Evolutionary conservation across 2,329 filamentous ascomycete genomes (phyloP), one percentile per base, ranked within the genome.

Genomic region (Cephalotrichum gorgonifer): DNA sequence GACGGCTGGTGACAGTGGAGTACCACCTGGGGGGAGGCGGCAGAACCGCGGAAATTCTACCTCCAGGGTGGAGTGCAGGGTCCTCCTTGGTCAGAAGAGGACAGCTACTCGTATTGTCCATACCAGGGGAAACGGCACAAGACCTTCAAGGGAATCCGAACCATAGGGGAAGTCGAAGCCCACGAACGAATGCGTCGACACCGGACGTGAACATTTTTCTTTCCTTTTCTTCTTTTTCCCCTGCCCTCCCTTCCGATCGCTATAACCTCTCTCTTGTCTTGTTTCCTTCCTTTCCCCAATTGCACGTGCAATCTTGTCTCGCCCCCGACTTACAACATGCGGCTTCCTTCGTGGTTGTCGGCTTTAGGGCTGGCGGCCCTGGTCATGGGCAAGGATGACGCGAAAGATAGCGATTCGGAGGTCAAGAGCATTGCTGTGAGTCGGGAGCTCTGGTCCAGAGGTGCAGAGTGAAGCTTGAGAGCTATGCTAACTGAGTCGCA

Each of bases 371-470:
- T 54, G 43, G 50, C 51, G 31, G 53, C 51, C 20, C 44, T 55
- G 50, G 38, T 35, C 7, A 28, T 50, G 30, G 42, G 39, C 22
- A 41, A 47, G 27, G 35, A 43, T 20, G 52, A 47, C 28, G 43
- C 48, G 25, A 43, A 31, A 30, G 30, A 47, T 30, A 44, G 47
- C n/a, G 53, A 54, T 4, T 28, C 38, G n/a, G 48, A 55, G 47
- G 53, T 55, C 43, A 52, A 52, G 48, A 55, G 52, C 41, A 55
- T 55, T 41, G 39, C 52, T 38, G 53, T 55, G 44, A 46, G 53
- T 53, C 22, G 25, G n/a, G 35, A 11, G 11, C 35, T n/a, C n/a
- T 9, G 7, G 5, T 20, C 17, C 9, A 20, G 35, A 20, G n/a
- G 17, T 38, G 23, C 15, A 43, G 23, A 43, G 17, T 14, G 1